Evolutionary conservation across 768 basidiomycete genomes (phyloP), one percentile per base, ranked within the genome.

Genomic region (Trametes sanguinea): DNA sequence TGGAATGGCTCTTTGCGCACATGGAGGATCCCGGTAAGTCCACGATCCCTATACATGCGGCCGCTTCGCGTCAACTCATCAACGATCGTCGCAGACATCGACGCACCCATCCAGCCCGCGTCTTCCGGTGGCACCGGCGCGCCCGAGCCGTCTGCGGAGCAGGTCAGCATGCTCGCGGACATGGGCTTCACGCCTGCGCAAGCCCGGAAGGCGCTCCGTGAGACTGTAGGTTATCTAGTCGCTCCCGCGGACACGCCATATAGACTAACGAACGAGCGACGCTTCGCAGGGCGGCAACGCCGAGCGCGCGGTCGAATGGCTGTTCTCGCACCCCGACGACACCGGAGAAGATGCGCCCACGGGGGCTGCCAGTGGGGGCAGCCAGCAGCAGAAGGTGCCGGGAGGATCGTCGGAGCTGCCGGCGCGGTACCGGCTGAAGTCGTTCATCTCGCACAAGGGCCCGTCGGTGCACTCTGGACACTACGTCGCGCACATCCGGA

Each of bases 381-480:
- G 68, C 10, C 51, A 73, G 6, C 40, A 74, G 6, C 27, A 68
- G 1, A 39, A 76, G 0, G 58, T 77, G 0, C 73, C 74, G 0
- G 78, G 80, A 4, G 92, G 93, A 22, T 81, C 85, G 32, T 76
- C 77, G 2, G 67, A 69, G 2, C 79, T 94, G 0, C 95, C 95
- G 0, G 94, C 88, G 5, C 76, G 76, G 13, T 99, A 93, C 77
- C 77, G 79, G 32, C 83, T 99, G 32, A 91, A 94, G 71, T 94
- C 92, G 8, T 99, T 98, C 78, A 87, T 99, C 69, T 97, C 95
- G 52, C 96, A 99, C 79, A 98, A 97, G 70, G 95, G 96, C 0
- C 91, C 92, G 0, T 95, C 92, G 0, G 94, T 95, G 29, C 96
- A 98, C 71, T 96, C 94, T 0, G 95, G 90, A 0, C 95, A 94